Percentiles rank a stretch among this genome's conserved stretches.
phyloP scores from a whole-genome alignment of 257 asterid genomes.

The Solanum paucissectum region DNA sequence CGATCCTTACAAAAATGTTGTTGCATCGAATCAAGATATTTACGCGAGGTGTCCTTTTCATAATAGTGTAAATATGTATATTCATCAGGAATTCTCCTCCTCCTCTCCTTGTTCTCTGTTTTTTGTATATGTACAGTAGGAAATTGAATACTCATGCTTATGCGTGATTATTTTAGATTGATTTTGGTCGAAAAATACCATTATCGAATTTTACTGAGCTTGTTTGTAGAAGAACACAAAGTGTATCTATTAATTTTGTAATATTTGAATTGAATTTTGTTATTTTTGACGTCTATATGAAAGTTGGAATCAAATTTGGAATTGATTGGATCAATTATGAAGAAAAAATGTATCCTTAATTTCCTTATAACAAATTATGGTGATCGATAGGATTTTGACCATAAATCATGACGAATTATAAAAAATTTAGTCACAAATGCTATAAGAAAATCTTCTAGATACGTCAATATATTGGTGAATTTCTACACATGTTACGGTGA shows the following conservation, averaged over 20 bases:
- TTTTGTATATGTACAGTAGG: background rate
- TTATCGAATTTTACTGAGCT: no score
- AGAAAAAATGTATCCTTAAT: background rate
- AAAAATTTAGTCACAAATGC: background rate
- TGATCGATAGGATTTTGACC: no score
- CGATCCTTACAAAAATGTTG: background rate
- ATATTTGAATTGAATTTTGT: background rate
- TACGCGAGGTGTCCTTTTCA: background rate
- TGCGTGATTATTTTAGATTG: background rate
- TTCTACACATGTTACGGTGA: background rate
- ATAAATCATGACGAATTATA: background rate
- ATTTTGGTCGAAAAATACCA: background rate
- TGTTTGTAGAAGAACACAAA: background rate
- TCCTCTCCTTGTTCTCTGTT: background rate
- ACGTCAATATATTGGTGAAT: background rate
- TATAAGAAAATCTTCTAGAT: background rate
- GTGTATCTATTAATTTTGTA: background rate
- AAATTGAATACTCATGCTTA: background rate
- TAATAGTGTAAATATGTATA: background rate
- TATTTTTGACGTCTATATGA: background rate
- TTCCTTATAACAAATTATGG: no score
- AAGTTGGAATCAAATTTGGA: background rate
- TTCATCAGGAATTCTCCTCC: background rate
- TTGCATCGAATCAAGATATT: background rate
- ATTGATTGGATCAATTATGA: background rate